Base-by-base conservation (phyloP, 306 rosid species). In the barrel medic (Medicago truncatula) region DNA sequence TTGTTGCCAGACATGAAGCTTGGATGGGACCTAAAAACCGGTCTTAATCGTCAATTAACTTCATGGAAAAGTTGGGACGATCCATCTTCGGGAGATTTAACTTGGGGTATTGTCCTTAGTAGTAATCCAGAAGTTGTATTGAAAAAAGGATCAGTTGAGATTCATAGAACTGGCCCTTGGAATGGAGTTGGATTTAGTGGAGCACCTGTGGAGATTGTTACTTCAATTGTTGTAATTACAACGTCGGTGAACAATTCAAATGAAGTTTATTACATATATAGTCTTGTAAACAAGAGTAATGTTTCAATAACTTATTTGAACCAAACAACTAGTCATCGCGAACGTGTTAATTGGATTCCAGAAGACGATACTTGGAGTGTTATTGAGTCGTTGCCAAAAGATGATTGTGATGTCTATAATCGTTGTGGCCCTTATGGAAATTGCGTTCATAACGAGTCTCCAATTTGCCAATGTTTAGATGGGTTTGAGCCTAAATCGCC, bases 1-100 rank as follows among this genome's bases (percentile, higher is more conserved):
- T 40, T 85, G 9, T 56, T 85, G 10, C 80, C 84, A 6, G 86
- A 86, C 5, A 80, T 53, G 46, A 81, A 21, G 59, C 50, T 78
- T 0, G 92, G 89, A 1, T 84, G 86, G 87, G 84, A 89, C 86
- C 21, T 59, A 6, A 89, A 8, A 13, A 76, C 66, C 0, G 31
- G 81, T 8, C 70, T 87, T 0, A 69, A 84, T 12, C 69, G 91
- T 16, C 79, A 70, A 6, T 7, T 89, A 13, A 28, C 65, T 0
- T 80, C 95, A 1, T 89, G 95, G 91, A 85, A 80, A 38, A 84
- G 39, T 53, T 71, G 23, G 44, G 79, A 89, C 12, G 89, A 87
- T 40, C 90, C 87, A 0, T 85, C 87, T 44, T 78, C 82, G 0
- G 91, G 91, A 41, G 69, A 70, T 56, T 61, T 80, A 0, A 82